Evolutionary conservation across 306 rosid species (phyloP), one percentile per base, ranked within the genome.

Genomic region (Vigna reflexopilosa): DNA sequence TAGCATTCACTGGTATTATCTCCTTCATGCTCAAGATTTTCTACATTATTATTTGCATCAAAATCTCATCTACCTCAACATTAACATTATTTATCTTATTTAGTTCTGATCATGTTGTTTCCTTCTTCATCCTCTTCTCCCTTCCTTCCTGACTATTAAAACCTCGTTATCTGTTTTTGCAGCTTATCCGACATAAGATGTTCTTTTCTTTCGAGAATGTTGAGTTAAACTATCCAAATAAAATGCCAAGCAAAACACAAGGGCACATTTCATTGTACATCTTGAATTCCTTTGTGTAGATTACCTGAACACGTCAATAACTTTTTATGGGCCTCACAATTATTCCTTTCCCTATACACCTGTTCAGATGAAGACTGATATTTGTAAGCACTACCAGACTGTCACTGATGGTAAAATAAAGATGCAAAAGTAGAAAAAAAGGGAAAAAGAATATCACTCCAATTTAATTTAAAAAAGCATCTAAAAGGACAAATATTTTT

Each of bases 101-200:
- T 58, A 88, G 85, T 54, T 85, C 90, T 67, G 22, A 20, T 79
- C 87, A 2, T 70, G 65, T 80, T 79, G 66, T 45, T 73, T 52
- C 87, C 86, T 70, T 84, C 91, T 62, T 83, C 89, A 3, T 74
- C 83, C 26, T 82, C 70, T 2, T 70, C 91, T 82, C 84, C 98
- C 82, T 84, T 89, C 47, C 63, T 76, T 84, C 90, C 69, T 85
- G 79, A 81, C 75, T 17, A 17, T 86, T 20, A 20, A 20, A 20
- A 20, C 1, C 22, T 20, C 22, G 22, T 20, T 20, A 1, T 20
- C 22, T 20, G 1, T 20, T 20, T 20, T 20, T 20, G 22, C 22
- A 20, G 22, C 22, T 20, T 20, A 22, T 22, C 24, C 24, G 24
- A 22, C 1, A 22, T 22, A 22, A 22, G 24, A 22, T 22, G 24